These are phyloP conservation scores for Alloteropsis semialata DNA, from an alignment of 176 grass and related monocot genomes.

Conservation along the genomic window DNA sequence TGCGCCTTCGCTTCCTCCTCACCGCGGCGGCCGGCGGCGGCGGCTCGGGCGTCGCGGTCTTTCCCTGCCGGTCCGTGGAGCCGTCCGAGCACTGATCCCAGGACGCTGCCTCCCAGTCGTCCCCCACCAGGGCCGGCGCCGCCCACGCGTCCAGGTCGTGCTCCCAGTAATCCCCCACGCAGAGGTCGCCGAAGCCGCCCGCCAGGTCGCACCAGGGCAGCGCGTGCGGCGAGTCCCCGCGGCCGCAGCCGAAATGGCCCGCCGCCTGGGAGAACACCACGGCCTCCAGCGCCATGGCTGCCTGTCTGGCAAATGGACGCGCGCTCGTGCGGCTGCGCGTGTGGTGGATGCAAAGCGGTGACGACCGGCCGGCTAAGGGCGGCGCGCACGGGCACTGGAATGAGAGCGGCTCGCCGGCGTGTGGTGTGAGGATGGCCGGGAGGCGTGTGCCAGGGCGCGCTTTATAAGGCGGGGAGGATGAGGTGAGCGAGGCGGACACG, in stretches of 20 bases:
- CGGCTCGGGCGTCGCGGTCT: background rate
- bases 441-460: background rate
- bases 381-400: background rate
- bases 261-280: conserved; percentile 61
- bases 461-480: conserved; percentile 37
- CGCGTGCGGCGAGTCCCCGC: conserved; percentile 30
- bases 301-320: background rate
- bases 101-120: conserved; percentile 56
- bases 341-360: background rate
- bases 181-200: background rate
- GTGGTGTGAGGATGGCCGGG: background rate
- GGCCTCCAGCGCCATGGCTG: conserved; percentile 76
- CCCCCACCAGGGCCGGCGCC: conserved; percentile 23
- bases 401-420: background rate
- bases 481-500: background rate
- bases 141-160: conserved; percentile 12
- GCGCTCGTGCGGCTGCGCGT: background rate
- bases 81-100: conserved; percentile 36
- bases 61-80: background rate
- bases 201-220: conserved; percentile 45
- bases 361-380: background rate
- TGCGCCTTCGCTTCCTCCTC: conserved; percentile 71
- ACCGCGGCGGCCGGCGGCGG: background rate
- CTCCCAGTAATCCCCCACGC: conserved; percentile 20
- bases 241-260: conserved; percentile 48